Conservation (phyloP, 176 grass and related monocot species). For the Stipa capillata region DNA sequence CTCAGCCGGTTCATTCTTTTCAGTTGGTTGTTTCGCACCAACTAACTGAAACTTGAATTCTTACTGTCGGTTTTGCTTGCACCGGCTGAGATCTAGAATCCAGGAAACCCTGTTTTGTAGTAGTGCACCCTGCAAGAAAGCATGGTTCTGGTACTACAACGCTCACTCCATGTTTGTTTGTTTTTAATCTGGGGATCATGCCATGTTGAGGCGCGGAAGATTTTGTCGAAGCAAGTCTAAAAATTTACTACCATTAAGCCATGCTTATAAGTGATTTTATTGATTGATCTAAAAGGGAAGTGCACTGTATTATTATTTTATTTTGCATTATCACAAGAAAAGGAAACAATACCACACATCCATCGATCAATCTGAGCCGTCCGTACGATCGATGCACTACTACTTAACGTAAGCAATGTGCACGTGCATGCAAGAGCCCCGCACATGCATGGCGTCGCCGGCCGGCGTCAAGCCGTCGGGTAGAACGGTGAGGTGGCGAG, state of each 20-base stretch:
- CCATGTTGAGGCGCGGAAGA: background rate
- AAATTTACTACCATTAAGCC: background rate
- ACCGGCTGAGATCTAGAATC: too few relatives aligned
- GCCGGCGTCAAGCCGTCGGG: slow-evolving; percentile 16
- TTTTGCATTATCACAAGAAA: background rate
- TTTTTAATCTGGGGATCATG: background rate
- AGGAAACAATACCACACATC: background rate
- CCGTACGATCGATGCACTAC: background rate
- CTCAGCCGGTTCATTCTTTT: too few relatives aligned
- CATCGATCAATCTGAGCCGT: background rate
- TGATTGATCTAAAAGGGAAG: background rate
- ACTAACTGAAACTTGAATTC: too few relatives aligned
- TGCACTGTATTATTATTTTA: background rate
- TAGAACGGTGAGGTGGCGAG: slow-evolving; percentile 21
- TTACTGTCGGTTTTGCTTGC: too few relatives aligned
- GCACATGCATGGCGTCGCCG: background rate
- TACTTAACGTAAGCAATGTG: background rate
- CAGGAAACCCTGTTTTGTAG: too few relatives aligned
- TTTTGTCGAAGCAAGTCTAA: background rate
- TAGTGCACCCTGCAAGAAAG: too few relatives aligned
- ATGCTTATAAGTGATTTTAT: background rate
- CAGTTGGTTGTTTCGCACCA: too few relatives aligned
- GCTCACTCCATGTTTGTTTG: background rate
- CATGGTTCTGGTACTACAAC: too few relatives aligned
- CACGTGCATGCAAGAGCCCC: background rate